Conservation (phyloP, 352 stramenopile species). For the Globisporangium camurandrum region DNA sequence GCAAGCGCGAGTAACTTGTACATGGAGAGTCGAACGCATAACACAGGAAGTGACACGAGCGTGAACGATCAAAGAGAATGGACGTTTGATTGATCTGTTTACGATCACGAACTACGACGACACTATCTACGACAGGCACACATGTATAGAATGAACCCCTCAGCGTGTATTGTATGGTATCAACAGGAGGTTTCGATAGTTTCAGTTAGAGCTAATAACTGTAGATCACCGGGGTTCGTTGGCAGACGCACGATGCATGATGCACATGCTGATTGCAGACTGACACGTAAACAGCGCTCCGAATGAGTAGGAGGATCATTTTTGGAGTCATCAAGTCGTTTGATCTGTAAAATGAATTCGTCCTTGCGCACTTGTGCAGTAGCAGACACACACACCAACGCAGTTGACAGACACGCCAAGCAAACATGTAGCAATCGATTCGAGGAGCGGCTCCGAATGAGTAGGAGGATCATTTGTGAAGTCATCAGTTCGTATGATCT, state of each 20-base stretch:
- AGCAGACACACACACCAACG: conserved; percentile 7
- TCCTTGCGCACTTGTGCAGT: conserved; percentile 31
- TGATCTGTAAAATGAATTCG: conserved; percentile 23
- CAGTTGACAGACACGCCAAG: no score
- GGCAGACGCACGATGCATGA: not conserved
- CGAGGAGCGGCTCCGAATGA: no score
- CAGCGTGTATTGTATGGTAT: conserved; percentile 28
- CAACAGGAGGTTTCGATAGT: conserved; percentile 59
- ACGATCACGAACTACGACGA: no score
- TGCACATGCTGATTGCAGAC: not conserved
- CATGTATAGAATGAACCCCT: conserved; percentile 18
- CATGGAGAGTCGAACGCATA: no score
- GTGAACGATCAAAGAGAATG: no score
- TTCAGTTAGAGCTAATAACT: conserved; percentile 90
- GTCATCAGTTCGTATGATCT: conserved; percentile 19
- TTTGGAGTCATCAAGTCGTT: conserved; percentile 19
- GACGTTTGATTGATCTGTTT: no score
- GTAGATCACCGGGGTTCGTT: conserved; percentile 54
- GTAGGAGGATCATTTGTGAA: conserved; percentile 61
- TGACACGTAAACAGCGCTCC: conserved; percentile 26
- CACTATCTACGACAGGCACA: not conserved
- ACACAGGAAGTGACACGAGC: no score
- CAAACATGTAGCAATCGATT: no score
- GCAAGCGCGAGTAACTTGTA: no score
- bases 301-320: conserved; percentile 75